Percentiles rank a stretch among this genome's conserved stretches.
Conservation (phyloP, 306 rosid genomes). For the Hylodesmum podocarpum region DNA sequence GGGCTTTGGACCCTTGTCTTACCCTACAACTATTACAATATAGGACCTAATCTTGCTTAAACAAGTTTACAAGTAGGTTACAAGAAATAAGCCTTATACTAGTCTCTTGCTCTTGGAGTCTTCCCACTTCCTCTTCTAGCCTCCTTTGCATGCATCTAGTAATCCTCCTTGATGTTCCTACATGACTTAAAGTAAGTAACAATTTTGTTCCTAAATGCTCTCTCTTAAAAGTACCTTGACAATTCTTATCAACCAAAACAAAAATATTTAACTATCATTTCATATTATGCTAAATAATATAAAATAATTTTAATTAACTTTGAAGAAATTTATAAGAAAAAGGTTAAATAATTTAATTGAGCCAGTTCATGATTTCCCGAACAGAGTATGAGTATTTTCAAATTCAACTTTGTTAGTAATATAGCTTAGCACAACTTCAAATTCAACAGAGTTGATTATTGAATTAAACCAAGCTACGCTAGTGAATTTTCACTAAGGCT, state of each 20-base stretch:
- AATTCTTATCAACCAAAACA: neutral
- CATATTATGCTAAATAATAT: neutral
- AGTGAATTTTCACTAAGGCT: neutral
- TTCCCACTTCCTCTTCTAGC: no score
- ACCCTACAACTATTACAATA: no score
- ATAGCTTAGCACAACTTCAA: neutral
- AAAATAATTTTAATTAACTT: neutral
- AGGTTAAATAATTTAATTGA: neutral
- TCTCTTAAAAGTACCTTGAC: neutral
- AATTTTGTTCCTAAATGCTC: neutral
- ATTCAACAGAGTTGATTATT: neutral
- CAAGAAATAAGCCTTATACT: no score
- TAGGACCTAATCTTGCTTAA: no score
- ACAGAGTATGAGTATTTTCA: neutral
- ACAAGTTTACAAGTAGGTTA: no score
- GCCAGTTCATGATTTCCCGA: neutral
- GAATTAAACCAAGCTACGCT: neutral
- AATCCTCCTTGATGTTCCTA: no score
- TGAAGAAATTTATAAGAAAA: neutral
- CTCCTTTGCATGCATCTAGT: no score
- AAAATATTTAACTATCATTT: neutral
- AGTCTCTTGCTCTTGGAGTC: no score
- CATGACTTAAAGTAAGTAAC: no score
- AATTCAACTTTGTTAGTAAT: neutral
- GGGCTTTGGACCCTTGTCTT: no score